Evolutionary conservation across 805 yeast genomes (phyloP).

Genomic region (Suhomyces xylopsoci): DNA sequence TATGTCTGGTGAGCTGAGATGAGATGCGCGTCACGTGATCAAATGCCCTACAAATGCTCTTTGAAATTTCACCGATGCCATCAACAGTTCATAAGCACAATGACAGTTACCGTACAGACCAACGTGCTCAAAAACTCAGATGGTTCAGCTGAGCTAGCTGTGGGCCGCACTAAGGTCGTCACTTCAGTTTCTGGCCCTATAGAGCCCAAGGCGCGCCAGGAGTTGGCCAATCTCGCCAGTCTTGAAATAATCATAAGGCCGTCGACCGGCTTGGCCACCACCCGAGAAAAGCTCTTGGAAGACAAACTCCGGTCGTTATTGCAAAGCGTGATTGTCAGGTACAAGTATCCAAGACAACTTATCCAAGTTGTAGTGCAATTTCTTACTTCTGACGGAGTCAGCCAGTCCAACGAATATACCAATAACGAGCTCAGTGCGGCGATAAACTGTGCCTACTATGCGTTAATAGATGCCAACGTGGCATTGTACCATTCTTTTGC

Average conservation of each 20-base stretch:
- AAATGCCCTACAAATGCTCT: not conserved
- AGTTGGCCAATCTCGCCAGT: slow-evolving; percentile 72
- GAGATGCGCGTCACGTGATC: not conserved
- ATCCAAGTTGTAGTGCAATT: slow-evolving; percentile 44
- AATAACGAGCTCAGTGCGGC: slow-evolving; percentile 61
- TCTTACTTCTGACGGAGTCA: slow-evolving; percentile 25
- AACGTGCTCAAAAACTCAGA: slow-evolving; percentile 59
- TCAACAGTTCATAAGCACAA: not conserved
- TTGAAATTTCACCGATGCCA: not conserved
- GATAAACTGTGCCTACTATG: slow-evolving; percentile 69
- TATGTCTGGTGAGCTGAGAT: not conserved
- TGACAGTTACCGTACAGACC: slow-evolving; percentile 12
- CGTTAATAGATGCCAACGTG: slow-evolving; percentile 78
- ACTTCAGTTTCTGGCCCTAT: slow-evolving; percentile 89
- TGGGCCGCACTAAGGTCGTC: slow-evolving; percentile 56
- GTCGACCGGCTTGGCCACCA: slow-evolving; percentile 65
- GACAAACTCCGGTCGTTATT: slow-evolving; percentile 64
- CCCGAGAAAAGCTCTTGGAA: slow-evolving; percentile 76
- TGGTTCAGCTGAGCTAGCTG: slow-evolving; percentile 66
- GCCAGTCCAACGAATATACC: slow-evolving; percentile 19
- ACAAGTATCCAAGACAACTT: slow-evolving; percentile 72
- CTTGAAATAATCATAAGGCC: slow-evolving; percentile 81
- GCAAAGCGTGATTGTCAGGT: slow-evolving; percentile 55
- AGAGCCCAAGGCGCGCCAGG: slow-evolving; percentile 80
- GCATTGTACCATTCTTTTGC: slow-evolving; percentile 63